Evolutionary conservation across 2,329 filamentous ascomycete genomes (phyloP), one percentile per base, ranked within the genome.

Genomic region (Penicillium brevicompactum): DNA sequence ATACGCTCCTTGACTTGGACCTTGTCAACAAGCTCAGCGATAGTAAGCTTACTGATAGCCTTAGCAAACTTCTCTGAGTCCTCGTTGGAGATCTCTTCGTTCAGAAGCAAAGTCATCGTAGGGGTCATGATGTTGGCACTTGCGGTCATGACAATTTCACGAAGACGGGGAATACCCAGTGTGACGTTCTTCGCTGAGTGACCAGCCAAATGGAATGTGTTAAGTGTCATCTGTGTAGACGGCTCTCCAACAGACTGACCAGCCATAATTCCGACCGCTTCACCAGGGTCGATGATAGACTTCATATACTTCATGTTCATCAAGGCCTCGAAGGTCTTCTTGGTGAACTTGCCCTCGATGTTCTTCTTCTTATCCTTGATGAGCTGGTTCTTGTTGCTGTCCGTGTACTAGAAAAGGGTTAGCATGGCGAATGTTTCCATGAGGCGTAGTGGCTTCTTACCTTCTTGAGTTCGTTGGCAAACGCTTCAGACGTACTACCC

Each of bases 111-210:
- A 1, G 90, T 94, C 75, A 76, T 77, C 7, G 74, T 85, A 1
- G 94, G 94, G 0, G 94, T 99, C 38, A 91, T 90, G 59, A 97
- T 97, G 44, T 88, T 84, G 49, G 87, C 84, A 70, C 90, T 94
- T 24, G 94, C 94, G 46, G 94, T 97, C 94, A 99, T 99, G 62
- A 99, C 84, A 67, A 99, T 97, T 83, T 99, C 94, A 78, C 94
- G 85, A 18, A 99, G 83, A 77, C 94, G 91, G 56, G 94, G 94
- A 70, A 99, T 97, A 90, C 94, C 94, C 18, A 97, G 84, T 0
- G 94, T 99, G 70, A 99, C 95, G 83, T 99, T 99, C 82, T 97
- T 97, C 30, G 94, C 89, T 18, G 94, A 92, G 80, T 97, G 93
- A 70, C 94, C 94, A 74, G 94, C 94, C 84, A 99, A 90, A 84